A percentile compares a stretch with the other conserved stretches of the same genome.
Evolutionary conservation across 805 yeast species (phyloP).

Genomic region (Lipomyces yamadae): DNA sequence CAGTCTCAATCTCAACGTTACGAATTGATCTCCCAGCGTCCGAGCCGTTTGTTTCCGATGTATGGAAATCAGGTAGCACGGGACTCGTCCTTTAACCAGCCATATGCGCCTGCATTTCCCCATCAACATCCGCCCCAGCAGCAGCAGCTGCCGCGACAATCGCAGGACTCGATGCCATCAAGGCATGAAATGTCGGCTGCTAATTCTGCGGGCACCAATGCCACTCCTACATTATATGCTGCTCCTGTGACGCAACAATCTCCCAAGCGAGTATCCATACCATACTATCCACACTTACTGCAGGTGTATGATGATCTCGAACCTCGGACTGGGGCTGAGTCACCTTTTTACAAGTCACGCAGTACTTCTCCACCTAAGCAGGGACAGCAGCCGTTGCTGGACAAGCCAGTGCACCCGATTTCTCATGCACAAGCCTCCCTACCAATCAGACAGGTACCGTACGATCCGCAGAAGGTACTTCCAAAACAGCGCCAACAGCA

Average conservation of each 20-base stretch:
- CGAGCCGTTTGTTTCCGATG: conserved; percentile 1
- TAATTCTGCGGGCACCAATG: conserved; percentile 8
- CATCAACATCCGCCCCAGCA: not conserved
- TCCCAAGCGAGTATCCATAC: not conserved
- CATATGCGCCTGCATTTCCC: conserved; percentile 3
- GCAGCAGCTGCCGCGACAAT: conserved; percentile 2
- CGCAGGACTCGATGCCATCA: not conserved
- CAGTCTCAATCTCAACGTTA: not conserved
- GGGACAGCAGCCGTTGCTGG: conserved; percentile 8
- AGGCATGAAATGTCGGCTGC: not conserved
- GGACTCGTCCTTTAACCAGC: not conserved
- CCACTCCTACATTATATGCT: not conserved
- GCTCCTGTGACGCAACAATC: conserved; percentile 2
- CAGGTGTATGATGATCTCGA: conserved; percentile 14
- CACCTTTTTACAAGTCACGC: conserved; percentile 1
- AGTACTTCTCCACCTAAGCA: conserved; percentile 7
- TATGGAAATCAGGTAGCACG: conserved; percentile 14
- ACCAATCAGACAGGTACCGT: conserved; percentile 22
- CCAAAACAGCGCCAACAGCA: conserved; percentile 30
- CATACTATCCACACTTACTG: conserved; percentile 7
- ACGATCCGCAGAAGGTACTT: conserved; percentile 18
- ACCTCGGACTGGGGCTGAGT: not conserved
- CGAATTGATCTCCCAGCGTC: conserved; percentile 4
- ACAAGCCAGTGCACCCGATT: not conserved
- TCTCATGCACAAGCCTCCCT: conserved; percentile 27